Evolutionary conservation across 1,284 basidiomycete species (phyloP).

Genomic region (Malassezia equina): DNA sequence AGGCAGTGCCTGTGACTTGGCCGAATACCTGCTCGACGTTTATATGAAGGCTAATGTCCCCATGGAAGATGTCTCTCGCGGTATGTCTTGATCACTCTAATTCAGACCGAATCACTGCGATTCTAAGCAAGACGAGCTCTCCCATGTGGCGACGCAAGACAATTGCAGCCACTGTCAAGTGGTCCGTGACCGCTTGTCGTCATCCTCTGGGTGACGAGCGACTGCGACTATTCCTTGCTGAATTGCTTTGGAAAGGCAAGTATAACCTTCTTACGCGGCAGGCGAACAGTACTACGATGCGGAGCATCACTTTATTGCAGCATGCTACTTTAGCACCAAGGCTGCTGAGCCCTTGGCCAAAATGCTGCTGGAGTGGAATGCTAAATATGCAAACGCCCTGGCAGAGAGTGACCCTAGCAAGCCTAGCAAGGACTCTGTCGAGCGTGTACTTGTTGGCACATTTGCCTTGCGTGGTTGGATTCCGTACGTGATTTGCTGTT

Average conservation of each 20-base stretch:
- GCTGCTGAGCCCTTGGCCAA: neutral
- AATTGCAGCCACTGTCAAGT: slow-evolving; percentile 40
- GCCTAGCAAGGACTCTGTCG: slow-evolving; percentile 5
- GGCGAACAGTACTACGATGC: slow-evolving; percentile 23
- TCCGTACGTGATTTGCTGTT: slow-evolving; percentile 1
- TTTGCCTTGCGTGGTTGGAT: slow-evolving; percentile 16
- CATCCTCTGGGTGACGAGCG: slow-evolving; percentile 32
- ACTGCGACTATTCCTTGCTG: slow-evolving; percentile 31
- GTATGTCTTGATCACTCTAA: slow-evolving; percentile 8
- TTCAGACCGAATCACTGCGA: slow-evolving; percentile 24
- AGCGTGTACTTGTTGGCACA: slow-evolving; percentile 12
- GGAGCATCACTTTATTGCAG: slow-evolving; percentile 32
- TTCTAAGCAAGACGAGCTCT: slow-evolving; percentile 24
- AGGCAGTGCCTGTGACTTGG: slow-evolving; percentile 44
- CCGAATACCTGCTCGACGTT: slow-evolving; percentile 42
- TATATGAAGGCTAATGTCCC: slow-evolving; percentile 25
- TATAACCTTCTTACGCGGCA: neutral
- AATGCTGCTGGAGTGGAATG: slow-evolving; percentile 15
- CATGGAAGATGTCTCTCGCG: slow-evolving; percentile 23
- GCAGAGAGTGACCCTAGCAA: neutral
- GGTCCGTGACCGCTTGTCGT: slow-evolving; percentile 24
- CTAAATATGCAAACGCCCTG: neutral
- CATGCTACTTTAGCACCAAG: slow-evolving; percentile 4
- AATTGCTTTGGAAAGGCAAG: slow-evolving; percentile 29
- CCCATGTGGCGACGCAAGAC: slow-evolving; percentile 46